Evolutionary conservation across 2,329 filamentous ascomycete genomes (phyloP), one percentile per base, ranked within the genome.

Genomic region (Aspergillus cejpii): DNA sequence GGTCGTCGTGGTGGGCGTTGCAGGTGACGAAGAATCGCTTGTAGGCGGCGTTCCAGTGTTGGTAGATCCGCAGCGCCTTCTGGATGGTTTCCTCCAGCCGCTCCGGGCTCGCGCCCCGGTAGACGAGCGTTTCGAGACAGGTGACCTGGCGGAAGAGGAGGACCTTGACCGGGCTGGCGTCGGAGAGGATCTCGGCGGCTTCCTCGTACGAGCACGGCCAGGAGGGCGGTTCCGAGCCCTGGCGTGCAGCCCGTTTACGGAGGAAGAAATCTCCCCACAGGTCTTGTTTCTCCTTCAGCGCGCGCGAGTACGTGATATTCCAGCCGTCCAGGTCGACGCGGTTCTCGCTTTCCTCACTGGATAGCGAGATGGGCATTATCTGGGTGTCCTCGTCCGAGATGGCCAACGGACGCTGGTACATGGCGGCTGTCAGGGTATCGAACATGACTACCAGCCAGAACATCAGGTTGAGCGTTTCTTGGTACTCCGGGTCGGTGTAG

Each of bases 391-490:
- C 71, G 46, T 74, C 70, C 1, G 66, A 68, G 4, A 74, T 64
- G 0, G 73, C 67, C 0, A 72, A 55, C 2, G 71, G 68, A 1
- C 70, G 68, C 39, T 70, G 65, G 40, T 74, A 69, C 67, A 80
- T 76, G 1, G 75, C 75, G 0, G 77, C 71, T 0, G 74, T 77
- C 6, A 79, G 59, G 0, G 77, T 80, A 52, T 80, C 77, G 38
- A 78, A 76, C 77, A 80, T 80, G 37, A 79, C 65, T 0, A 73
- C 74, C 12, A 81, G 63, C 78, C 78, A 81, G 53, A 76, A 80
- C 2, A 80, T 54, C 8, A 80, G 60, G 10, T 74, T 69, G 20
- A 80, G 65, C 0, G 78, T 79, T 8, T 69, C 62, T 14, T 62
- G 61, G 57, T 73, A 62, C 14, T 67, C 62, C 1, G 47, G 38